Conservation (phyloP, 108 stramenopile genomes). For the Chaetoceros muelleri region DNA sequence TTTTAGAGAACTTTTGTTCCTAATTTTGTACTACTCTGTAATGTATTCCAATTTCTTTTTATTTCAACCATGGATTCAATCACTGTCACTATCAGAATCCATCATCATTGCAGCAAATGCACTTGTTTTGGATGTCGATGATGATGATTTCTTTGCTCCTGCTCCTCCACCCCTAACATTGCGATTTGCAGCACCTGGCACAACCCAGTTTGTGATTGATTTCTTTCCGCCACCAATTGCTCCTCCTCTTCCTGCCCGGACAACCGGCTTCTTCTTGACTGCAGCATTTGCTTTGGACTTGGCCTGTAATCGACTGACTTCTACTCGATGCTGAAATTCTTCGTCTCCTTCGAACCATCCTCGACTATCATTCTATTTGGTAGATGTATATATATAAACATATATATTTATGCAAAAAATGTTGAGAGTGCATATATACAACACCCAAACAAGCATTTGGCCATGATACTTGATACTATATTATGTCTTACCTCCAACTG, state of each 20-base stretch:
- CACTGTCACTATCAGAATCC: slow-evolving; percentile 70
- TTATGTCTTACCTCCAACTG: slow-evolving; percentile 32
- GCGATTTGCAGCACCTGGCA: slow-evolving; percentile 21
- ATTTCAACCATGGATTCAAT: slow-evolving; percentile 17
- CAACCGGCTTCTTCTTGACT: slow-evolving; percentile 11
- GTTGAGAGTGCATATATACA: neutral
- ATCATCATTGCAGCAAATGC: slow-evolving; percentile 86
- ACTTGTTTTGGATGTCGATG: slow-evolving; percentile 19
- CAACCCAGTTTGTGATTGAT: slow-evolving; percentile 17
- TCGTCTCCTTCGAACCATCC: slow-evolving; percentile 83
- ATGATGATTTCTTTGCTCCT: slow-evolving; percentile 23
- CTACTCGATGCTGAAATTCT: slow-evolving; percentile 41
- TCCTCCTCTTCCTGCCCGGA: slow-evolving; percentile 19
- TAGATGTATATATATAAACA: neutral
- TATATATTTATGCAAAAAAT: neutral
- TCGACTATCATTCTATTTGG: slow-evolving; percentile 24
- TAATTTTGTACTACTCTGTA: no score
- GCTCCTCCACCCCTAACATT: slow-evolving; percentile 9
- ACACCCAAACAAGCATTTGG: neutral
- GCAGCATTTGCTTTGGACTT: slow-evolving; percentile 6
- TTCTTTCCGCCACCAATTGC: slow-evolving; percentile 5
- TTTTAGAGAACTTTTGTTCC: no score
- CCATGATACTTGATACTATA: neutral
- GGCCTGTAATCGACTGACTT: slow-evolving; percentile 24
- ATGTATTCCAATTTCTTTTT: no score